Percentiles rank a stretch among this genome's conserved stretches.
phyloP scores from a whole-genome alignment of 305 asterid genomes.

The Fraxinus paxiana region DNA sequence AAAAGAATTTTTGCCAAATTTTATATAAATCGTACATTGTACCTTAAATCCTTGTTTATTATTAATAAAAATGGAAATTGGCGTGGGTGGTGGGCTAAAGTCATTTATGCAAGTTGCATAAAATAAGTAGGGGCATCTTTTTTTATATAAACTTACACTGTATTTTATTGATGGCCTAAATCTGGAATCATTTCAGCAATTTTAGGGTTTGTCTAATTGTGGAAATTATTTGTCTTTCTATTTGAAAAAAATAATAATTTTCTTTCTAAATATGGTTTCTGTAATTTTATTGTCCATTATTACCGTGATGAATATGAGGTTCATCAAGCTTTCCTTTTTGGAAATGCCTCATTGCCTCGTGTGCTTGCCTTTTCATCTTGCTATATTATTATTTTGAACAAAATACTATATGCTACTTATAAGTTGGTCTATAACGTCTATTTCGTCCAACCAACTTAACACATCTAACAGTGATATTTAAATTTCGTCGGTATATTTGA shows the following conservation, averaged over 20 bases:
- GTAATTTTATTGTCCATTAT: neutral
- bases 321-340: neutral
- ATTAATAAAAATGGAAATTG: neutral
- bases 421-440: neutral
- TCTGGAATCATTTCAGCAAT: constrained; percentile 24
- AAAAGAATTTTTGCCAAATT: neutral
- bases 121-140: constrained; percentile 6
- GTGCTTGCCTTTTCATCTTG: neutral
- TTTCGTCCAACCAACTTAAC: neutral
- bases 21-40: neutral
- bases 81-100: constrained; percentile 20
- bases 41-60: neutral
- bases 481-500: neutral
- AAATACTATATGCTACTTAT: neutral
- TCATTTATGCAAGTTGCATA: constrained; percentile 14
- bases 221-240: constrained; percentile 22
- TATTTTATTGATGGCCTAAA: constrained; percentile 24
- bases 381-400: neutral
- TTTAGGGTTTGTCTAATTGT: constrained; percentile 14
- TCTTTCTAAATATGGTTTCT: constrained; percentile 5
- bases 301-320: neutral
- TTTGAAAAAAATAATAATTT: neutral
- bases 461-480: neutral
- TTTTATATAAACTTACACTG: neutral
- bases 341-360: neutral